Percentiles rank a stretch among this genome's conserved stretches.
Conservation (phyloP, 1,284 basidiomycete species). For the Boletellus deceptivus region DNA sequence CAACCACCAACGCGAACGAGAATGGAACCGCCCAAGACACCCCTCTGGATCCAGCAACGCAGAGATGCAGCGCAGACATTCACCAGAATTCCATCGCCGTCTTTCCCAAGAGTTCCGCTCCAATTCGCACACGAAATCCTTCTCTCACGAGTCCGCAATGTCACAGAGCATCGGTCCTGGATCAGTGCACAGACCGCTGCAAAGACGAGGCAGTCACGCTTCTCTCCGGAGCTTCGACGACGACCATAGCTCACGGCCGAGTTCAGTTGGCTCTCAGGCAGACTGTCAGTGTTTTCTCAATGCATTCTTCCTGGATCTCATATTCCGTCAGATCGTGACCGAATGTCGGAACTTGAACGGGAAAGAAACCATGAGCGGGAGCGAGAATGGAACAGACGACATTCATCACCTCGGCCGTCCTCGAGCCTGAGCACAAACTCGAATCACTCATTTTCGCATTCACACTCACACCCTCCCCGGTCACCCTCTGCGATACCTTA, state of each 20-base stretch:
- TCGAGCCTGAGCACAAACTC: conserved; percentile 33
- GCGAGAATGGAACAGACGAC: conserved; percentile 55
- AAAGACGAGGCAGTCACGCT: conserved; percentile 35
- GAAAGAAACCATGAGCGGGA: conserved; percentile 48
- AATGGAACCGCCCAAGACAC: conserved; percentile 36
- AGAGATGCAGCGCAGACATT: conserved; percentile 30
- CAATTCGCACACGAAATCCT: conserved; percentile 25
- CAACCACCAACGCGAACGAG: conserved; percentile 35
- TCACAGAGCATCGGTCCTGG: conserved; percentile 24
- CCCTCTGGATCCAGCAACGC: conserved; percentile 27
- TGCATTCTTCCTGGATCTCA: neutral
- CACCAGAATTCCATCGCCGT: conserved; percentile 25
- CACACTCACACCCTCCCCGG: conserved; percentile 34
- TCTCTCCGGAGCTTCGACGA: conserved; percentile 40
- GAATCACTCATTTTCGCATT: conserved; percentile 34
- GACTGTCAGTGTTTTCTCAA: conserved; percentile 40
- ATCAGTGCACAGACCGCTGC: conserved; percentile 16
- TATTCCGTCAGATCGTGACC: conserved; percentile 41
- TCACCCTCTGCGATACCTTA: conserved; percentile 36
- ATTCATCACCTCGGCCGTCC: conserved; percentile 30
- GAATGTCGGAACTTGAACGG: conserved; percentile 39
- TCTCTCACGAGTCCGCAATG: conserved; percentile 21
- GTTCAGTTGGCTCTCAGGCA: conserved; percentile 45
- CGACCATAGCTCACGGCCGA: conserved; percentile 39
- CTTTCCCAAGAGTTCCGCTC: conserved; percentile 31